phyloP scores from a whole-genome alignment of 2,329 filamentous ascomycete species.

The Colletotrichum godetiae region DNA sequence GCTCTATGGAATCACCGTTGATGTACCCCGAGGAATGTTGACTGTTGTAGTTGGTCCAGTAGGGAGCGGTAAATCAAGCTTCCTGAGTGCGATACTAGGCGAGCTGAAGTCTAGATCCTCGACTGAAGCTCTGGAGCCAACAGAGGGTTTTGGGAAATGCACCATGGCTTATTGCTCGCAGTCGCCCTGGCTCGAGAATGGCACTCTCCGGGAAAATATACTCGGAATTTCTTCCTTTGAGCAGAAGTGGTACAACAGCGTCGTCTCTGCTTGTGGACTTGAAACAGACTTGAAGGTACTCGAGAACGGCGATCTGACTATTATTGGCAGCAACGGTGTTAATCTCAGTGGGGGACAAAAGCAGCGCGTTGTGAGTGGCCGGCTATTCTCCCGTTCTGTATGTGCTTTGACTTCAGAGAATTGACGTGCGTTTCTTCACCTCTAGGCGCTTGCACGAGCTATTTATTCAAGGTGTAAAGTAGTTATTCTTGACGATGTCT shows the following conservation, averaged over 20 bases:
- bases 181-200: constrained; percentile 21
- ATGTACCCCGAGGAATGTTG: neutral
- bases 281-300: constrained; percentile 4
- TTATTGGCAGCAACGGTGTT: constrained; percentile 17
- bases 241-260: constrained; percentile 3
- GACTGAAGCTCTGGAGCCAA: neutral
- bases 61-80: constrained; percentile 29
- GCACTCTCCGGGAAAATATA: constrained; percentile 10
- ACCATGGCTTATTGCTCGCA: constrained; percentile 16
- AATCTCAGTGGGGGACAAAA: constrained; percentile 21
- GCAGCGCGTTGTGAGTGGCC: constrained; percentile 25
- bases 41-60: constrained; percentile 27
- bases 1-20: neutral
- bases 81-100: constrained; percentile 20
- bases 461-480: constrained; percentile 10
- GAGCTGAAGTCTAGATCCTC: neutral
- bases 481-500: constrained; percentile 26
- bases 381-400: neutral
- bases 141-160: neutral
- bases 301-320: neutral
- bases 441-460: constrained; percentile 11
- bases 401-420: neutral
- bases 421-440: too few species aligned
- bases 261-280: constrained; percentile 13
- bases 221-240: neutral